phyloP scores from a whole-genome alignment of 83 land plant genomes.

The Picea abies region DNA sequence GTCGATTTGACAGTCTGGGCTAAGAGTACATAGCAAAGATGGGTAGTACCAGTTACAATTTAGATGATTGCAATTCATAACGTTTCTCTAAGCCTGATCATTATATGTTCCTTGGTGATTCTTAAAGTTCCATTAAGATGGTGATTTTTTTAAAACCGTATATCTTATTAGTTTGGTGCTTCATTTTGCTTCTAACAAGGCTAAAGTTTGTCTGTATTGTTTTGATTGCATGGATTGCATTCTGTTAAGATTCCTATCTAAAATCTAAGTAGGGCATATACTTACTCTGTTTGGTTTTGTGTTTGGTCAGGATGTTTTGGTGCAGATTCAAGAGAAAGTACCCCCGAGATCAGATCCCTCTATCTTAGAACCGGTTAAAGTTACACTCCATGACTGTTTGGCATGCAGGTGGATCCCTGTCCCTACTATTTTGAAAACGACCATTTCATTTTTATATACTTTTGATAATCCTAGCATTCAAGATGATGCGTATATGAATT shows the following conservation, averaged over 20 bases:
- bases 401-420: conserved; percentile 79
- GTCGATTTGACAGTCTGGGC: too few species aligned
- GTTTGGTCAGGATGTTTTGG: conserved; percentile 21
- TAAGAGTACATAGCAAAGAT: too few species aligned
- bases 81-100: too few species aligned
- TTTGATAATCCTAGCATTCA: too few species aligned
- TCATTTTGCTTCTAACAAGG: not conserved
- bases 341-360: conserved; percentile 17
- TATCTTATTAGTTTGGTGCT: not conserved
- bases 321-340: conserved; percentile 38
- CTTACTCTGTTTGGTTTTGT: not conserved
- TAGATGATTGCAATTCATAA: too few species aligned
- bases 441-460: too few species aligned
- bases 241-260: not conserved
- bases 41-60: too few species aligned
- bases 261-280: not conserved
- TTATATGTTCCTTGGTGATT: too few species aligned
- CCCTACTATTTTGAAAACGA: too few species aligned
- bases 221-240: not conserved
- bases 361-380: conserved; percentile 72
- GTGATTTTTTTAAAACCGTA: not conserved
- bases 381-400: conserved; percentile 95
- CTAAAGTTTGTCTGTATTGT: not conserved
- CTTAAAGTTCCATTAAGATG: too few species aligned
- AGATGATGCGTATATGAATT: too few species aligned